These are phyloP conservation scores for Bruguiera hainesii DNA, from an alignment of 441 rosid species.

Conservation along the genomic window DNA sequence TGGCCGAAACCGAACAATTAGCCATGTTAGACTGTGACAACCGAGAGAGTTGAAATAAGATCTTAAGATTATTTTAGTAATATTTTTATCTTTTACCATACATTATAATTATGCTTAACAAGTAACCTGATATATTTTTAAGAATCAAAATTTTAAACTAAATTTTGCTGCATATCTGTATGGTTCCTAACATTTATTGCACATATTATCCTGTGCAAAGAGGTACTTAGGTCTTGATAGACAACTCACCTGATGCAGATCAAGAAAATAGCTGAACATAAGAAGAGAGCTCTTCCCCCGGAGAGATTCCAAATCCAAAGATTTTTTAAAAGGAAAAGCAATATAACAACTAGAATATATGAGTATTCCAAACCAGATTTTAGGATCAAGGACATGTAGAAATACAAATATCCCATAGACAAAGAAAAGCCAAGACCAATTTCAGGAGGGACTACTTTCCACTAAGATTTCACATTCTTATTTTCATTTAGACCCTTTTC, in stretches of 20 bases:
- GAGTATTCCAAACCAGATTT: not conserved
- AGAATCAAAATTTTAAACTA: too few species aligned
- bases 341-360: not conserved
- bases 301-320: not conserved
- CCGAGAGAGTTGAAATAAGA: too few species aligned
- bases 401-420: conserved; percentile 7
- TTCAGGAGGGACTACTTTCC: conserved; percentile 17
- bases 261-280: not conserved
- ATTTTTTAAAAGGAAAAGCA: not conserved
- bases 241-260: not conserved
- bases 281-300: not conserved
- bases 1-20: too few species aligned
- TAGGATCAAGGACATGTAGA: not conserved
- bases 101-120: too few species aligned
- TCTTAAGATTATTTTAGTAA: too few species aligned
- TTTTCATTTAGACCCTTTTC: conserved; percentile 58
- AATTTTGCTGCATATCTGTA: too few species aligned
- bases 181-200: too few species aligned
- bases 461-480: conserved; percentile 28
- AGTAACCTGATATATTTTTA: too few species aligned
- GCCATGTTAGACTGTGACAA: too few species aligned
- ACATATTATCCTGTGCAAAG: too few species aligned
- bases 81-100: too few species aligned
- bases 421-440: conserved; percentile 7
- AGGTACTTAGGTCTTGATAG: too few species aligned